Percentiles rank a stretch among this genome's conserved stretches.
These are phyloP conservation scores for Spergularia bocconei DNA, from an alignment of 148 eudicot species.

Conservation along the genomic window DNA sequence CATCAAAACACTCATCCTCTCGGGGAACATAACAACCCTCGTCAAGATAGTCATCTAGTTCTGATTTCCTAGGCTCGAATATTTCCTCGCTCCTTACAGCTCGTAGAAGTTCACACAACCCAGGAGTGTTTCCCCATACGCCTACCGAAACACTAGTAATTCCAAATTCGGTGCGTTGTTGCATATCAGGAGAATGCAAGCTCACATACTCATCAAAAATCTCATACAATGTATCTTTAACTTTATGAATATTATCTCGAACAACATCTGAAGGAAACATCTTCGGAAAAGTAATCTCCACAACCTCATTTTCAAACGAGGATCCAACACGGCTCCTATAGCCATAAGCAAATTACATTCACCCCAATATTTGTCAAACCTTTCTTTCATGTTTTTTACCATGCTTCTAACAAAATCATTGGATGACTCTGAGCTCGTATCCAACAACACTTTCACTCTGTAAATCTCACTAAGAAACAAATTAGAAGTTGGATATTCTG, in stretches of 20 bases:
- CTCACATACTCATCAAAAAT: constrained; percentile 7
- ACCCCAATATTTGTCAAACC: constrained; percentile 8
- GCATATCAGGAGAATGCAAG: constrained; percentile 4
- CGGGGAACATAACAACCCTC: not conserved
- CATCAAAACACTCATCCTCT: not conserved
- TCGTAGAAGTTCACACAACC: not conserved
- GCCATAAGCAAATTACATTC: constrained; percentile 10
- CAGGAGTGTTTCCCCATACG: not conserved
- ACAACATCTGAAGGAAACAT: not conserved
- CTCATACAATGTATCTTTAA: constrained; percentile 1
- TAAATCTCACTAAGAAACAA: not conserved
- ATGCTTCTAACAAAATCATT: not conserved
- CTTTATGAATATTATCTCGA: not conserved
- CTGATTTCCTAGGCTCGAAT: not conserved
- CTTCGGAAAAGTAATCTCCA: not conserved
- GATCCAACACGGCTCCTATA: not conserved
- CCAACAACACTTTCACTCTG: constrained; percentile 1
- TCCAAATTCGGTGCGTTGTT: not conserved
- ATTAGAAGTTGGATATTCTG: constrained; percentile 14
- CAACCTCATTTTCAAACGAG: constrained; percentile 9
- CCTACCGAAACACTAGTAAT: not conserved
- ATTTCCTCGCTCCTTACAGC: not conserved
- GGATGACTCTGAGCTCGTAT: not conserved
- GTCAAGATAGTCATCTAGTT: constrained; percentile 4
- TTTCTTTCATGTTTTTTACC: constrained; percentile 9